Evolutionary conservation across 352 stramenopile species (phyloP).

Genomic region (Elongisporangium prolatum): DNA sequence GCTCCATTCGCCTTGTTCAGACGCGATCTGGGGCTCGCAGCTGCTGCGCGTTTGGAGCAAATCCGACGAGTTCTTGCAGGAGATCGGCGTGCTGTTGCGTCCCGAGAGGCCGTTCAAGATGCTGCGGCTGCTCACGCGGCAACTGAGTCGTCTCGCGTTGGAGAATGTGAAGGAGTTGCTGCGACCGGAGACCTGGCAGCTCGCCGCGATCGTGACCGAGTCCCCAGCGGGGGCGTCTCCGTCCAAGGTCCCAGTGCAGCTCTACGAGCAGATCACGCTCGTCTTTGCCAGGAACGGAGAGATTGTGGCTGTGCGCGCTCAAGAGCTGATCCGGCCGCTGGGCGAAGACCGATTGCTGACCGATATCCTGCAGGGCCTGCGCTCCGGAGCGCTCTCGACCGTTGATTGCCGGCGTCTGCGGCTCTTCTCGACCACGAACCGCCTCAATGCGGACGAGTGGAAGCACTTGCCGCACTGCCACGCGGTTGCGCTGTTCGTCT

Average conservation of each 20-base stretch:
- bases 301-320: conserved; percentile 46
- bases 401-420: conserved; percentile 47
- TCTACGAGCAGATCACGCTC: conserved; percentile 51
- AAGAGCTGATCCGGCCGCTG: conserved; percentile 47
- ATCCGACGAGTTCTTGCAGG: conserved; percentile 22
- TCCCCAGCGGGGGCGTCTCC: background rate
- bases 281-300: conserved; percentile 38
- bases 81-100: conserved; percentile 36
- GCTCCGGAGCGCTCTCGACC: conserved; percentile 13
- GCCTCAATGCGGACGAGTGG: conserved; percentile 47
- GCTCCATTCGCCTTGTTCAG: conserved; percentile 26
- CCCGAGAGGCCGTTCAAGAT: conserved; percentile 35
- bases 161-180: conserved; percentile 54
- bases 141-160: conserved; percentile 32
- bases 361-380: conserved; percentile 25
- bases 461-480: conserved; percentile 24
- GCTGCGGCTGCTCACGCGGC: conserved; percentile 45
- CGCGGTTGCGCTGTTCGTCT: conserved; percentile 44
- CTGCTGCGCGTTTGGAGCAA: conserved; percentile 38
- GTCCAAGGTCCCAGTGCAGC: conserved; percentile 8
- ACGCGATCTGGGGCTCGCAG: conserved; percentile 45
- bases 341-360: conserved; percentile 23
- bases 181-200: conserved; percentile 42
- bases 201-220: conserved; percentile 21
- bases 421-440: conserved; percentile 46